phyloP scores from a whole-genome alignment of 768 basidiomycete species.

The Lactarius tabidus region DNA sequence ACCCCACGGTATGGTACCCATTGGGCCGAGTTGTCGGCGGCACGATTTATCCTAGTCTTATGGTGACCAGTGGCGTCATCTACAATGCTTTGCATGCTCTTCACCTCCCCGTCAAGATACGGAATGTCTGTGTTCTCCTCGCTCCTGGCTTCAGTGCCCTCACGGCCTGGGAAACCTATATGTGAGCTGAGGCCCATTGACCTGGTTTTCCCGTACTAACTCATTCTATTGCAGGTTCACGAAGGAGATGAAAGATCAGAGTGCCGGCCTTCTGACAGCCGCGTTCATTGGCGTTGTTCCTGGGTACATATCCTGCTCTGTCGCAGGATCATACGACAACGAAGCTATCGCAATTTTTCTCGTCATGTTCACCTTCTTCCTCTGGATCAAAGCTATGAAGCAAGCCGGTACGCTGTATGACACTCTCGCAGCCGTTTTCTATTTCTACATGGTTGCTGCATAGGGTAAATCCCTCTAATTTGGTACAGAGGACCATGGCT shows the following conservation, averaged over 20 bases:
- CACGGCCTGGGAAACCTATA: constrained; percentile 96
- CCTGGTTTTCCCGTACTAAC: background rate
- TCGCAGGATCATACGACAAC: too few relatives aligned
- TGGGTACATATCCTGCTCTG: too few relatives aligned
- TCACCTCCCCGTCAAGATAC: constrained; percentile 94
- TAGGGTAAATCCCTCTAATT: too few relatives aligned
- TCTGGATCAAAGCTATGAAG: too few relatives aligned
- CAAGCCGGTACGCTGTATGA: too few relatives aligned
- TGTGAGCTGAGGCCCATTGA: background rate
- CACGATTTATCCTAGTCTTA: constrained; percentile 96
- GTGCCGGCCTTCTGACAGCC: constrained; percentile 94
- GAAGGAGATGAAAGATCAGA: constrained; percentile 91
- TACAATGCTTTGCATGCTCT: constrained; percentile 85
- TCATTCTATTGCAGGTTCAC: constrained; percentile 66
- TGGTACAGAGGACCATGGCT: too few relatives aligned
- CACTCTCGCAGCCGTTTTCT: too few relatives aligned
- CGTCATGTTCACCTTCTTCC: too few relatives aligned
- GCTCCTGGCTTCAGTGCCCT: constrained; percentile 96
- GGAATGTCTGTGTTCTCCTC: constrained; percentile 93
- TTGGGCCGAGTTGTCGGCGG: constrained; percentile 97
- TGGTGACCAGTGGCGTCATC: constrained; percentile 97
- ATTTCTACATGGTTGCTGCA: too few relatives aligned
- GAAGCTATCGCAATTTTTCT: too few relatives aligned
- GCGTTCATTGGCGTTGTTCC: constrained; percentile 98
- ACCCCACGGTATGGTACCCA: constrained; percentile 99